Evolutionary conservation across 108 stramenopile genomes (phyloP), one percentile per base, ranked within the genome.

Genomic region (Phaeodactylum tricornutum): DNA sequence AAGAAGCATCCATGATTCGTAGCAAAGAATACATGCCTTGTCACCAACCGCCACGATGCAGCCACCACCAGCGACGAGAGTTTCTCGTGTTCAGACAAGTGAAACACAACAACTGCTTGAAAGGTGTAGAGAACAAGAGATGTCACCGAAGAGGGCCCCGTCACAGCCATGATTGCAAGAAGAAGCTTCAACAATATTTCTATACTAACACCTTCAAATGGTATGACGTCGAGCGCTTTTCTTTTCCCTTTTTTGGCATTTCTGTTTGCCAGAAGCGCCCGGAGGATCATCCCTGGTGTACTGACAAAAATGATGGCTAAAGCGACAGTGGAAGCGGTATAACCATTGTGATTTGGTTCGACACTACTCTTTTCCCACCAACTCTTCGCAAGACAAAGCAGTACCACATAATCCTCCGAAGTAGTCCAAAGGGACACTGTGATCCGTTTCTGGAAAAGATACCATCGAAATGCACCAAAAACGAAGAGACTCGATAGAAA

Each of bases 1-100:
- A 90, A 90, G 1, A 77, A 69, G 42, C 80, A 84, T 32, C 75
- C 84, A 48, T 90, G 88, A 34, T 77, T 80, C 1, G 84, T 90
- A 25, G 74, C 79, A 59, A 90, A 85, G 48, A 85, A 90, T 7
- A 57, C 33, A 34, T 47, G 19, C 46, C 42, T 14, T 26, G 11
- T 29, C 20, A 33, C 35, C 9, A 12, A 26, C 21, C 21, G 17
- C 37, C 24, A 40, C 37, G 4, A 12, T 16, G 5, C 37, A 15
- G 2, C 25, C 21, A 28, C 37, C 35, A 43, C 21, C 23, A 28
- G 11, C 22, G 2, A 39, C 56, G 29, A 49, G 67, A 54, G 61
- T 50, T 43, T 69, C 69, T 8, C 57, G 52, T 33, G 55, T 44
- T 12, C 60, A 34, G 68, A 63, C 37, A 86, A 47, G 15, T 44